Evolutionary conservation across 371 early-diverging fungal genomes (phyloP), one percentile per base, ranked within the genome.

Genomic region (Sporodiniella umbellata): DNA sequence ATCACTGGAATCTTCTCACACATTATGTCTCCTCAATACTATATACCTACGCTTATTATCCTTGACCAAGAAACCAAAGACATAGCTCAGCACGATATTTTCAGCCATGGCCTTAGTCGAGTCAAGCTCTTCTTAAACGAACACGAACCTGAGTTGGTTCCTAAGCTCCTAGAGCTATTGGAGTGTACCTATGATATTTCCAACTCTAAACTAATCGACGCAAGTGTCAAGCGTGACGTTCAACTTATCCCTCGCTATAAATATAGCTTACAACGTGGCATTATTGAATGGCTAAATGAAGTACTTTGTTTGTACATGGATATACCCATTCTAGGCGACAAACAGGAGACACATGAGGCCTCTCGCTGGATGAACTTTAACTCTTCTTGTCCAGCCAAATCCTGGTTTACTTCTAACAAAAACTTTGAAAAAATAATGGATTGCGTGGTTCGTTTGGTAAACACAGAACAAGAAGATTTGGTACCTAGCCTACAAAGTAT

Each of bases 231-330:
- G 17, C 25, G 39, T 8, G 54, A 57, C 8, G 12, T 63, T 2
- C 0, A 15, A 15, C 10, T 45, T 3, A 21, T 33, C 19, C 45
- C 59, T 19, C 8, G 21, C 8, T 40, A 50, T n/a, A 40, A 40
- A 45, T 10, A 37, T 18, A 18, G 17, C n/a, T 33, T 56, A 19
- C 21, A 48, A 19, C 8, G 18, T 14, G 62, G 54, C 2, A 19
- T 70, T 10, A 8, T 66, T 2, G 47, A 53, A 17, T 74, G 75
- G 75, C 48, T 74, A 48, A 66, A 70, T 33, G 66, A 70, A 14
- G 12, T 74, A 0, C 42, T 66, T 1, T 58, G 66, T 31, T 60
- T 58, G 15, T 58, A 58, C 58, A 55, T 70, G 10, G 74, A 70
- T 7, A 25, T 73, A 19, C 53, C 48, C 0, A 53, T 43, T 14